A percentile compares a stretch with the other conserved stretches of the same genome.
phyloP scores from a whole-genome alignment of 805 yeast species.

The Lipomyces starkeyi region DNA sequence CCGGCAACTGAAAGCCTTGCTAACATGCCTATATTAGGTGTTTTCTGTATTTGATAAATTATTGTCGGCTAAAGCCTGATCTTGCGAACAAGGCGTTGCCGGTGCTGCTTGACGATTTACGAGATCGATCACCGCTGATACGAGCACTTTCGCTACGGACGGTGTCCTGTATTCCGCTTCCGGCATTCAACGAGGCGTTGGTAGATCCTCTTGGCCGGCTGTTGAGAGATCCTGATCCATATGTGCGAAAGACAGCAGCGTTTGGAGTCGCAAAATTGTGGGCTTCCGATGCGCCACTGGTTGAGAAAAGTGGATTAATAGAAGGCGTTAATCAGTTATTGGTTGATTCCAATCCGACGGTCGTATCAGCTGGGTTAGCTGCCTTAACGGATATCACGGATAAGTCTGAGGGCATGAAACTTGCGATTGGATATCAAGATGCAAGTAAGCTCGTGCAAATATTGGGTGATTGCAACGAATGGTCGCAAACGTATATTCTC shows the following conservation, averaged over 20 bases:
- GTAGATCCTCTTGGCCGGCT: slow-evolving; percentile 47
- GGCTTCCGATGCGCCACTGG: slow-evolving; percentile 58
- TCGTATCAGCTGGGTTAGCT: slow-evolving; percentile 71
- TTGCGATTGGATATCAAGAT: slow-evolving; percentile 59
- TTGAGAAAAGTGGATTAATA: slow-evolving; percentile 53
- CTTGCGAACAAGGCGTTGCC: slow-evolving; percentile 63
- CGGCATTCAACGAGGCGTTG: slow-evolving; percentile 57
- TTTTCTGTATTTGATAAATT: slow-evolving; percentile 66
- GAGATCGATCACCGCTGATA: slow-evolving; percentile 55
- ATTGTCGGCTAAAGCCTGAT: slow-evolving; percentile 63
- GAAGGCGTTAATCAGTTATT: slow-evolving; percentile 58
- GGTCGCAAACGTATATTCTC: slow-evolving; percentile 75
- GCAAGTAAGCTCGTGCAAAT: slow-evolving; percentile 53
- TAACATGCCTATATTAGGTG: slow-evolving; percentile 46
- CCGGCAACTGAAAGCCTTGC: neutral
- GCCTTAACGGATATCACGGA: slow-evolving; percentile 71
- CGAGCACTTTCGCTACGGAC: slow-evolving; percentile 70
- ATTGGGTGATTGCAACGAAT: slow-evolving; percentile 56
- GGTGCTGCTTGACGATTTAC: slow-evolving; percentile 59
- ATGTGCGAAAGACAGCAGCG: slow-evolving; percentile 72
- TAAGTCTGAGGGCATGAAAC: slow-evolving; percentile 54
- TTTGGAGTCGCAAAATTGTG: slow-evolving; percentile 71
- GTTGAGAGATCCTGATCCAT: slow-evolving; percentile 58
- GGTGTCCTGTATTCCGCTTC: slow-evolving; percentile 61
- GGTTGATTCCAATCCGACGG: slow-evolving; percentile 59